phyloP scores from a whole-genome alignment of 495 filamentous ascomycete species.

The Peziza echinospora region DNA sequence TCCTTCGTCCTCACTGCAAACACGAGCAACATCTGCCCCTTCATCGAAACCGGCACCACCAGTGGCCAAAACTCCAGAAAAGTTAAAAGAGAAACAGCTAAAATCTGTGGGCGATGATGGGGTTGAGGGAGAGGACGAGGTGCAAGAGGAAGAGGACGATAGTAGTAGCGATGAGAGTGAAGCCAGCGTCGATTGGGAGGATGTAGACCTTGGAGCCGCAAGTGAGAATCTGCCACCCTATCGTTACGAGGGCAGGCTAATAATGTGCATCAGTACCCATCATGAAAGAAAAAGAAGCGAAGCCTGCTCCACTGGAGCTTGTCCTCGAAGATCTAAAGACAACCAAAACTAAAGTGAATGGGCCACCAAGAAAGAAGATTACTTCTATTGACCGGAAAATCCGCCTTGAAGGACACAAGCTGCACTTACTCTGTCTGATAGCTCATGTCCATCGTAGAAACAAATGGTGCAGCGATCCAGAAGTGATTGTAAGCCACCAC shows the following conservation, averaged over 20 bases:
- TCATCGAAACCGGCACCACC: no score
- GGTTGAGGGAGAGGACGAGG: conserved; percentile 1
- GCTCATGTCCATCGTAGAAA: conserved; percentile 55
- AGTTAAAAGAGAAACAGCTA: no score
- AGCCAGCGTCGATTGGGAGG: conserved; percentile 35
- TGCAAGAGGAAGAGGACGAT: conserved; percentile 5
- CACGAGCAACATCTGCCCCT: no score
- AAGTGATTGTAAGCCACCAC: conserved; percentile 41
- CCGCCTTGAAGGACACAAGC: conserved; percentile 61
- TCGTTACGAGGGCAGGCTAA: no score
- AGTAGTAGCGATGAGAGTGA: conserved; percentile 21
- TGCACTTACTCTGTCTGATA: conserved; percentile 63
- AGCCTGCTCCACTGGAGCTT: no score
- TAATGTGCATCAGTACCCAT: no score
- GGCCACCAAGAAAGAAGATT: conserved; percentile 23
- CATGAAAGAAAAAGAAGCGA: no score
- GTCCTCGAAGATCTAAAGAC: conserved; percentile 4
- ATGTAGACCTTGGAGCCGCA: conserved; percentile 29
- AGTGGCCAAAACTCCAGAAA: no score
- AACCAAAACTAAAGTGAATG: conserved; percentile 16
- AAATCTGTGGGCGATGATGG: background rate
- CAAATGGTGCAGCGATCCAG: conserved; percentile 65
- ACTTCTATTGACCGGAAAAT: conserved; percentile 46
- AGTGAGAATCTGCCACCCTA: background rate
- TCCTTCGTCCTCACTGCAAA: no score